A percentile compares a stretch with the other conserved stretches of the same genome.
Conservation (phyloP, 306 rosid genomes). For the Aeschynomene evenia region DNA sequence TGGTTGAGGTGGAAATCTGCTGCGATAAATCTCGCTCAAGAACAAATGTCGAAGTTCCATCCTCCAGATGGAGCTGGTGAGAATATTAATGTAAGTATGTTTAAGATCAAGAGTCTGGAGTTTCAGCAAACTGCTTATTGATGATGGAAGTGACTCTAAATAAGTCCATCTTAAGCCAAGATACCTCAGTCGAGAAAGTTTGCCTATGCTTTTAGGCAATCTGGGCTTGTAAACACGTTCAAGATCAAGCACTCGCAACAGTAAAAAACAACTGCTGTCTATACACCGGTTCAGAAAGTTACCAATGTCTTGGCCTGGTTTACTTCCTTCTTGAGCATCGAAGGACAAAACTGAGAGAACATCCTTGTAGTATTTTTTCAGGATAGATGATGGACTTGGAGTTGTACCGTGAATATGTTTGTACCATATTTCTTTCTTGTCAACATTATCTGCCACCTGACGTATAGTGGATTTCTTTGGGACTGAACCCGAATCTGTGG, state of each 20-base stretch:
- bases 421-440: neutral
- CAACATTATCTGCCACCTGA: slow-evolving; percentile 10
- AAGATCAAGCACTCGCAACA: slow-evolving; percentile 43
- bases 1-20: slow-evolving; percentile 15
- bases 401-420: slow-evolving; percentile 14
- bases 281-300: slow-evolving; percentile 21
- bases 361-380: neutral
- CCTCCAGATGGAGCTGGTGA: slow-evolving; percentile 41
- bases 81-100: slow-evolving; percentile 33
- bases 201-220: slow-evolving; percentile 34
- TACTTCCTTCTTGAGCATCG: slow-evolving; percentile 36
- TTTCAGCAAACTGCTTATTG: slow-evolving; percentile 26
- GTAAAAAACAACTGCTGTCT: neutral
- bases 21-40: slow-evolving; percentile 30
- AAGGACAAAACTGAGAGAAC: slow-evolving; percentile 30
- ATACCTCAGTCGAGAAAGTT: slow-evolving; percentile 35
- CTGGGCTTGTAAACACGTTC: slow-evolving; percentile 41
- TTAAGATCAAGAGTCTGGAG: slow-evolving; percentile 49
- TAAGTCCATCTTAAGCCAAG: slow-evolving; percentile 48
- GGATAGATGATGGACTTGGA: neutral
- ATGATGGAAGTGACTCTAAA: slow-evolving; percentile 35
- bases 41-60: slow-evolving; percentile 38
- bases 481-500: neutral
- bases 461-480: neutral
- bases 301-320: slow-evolving; percentile 36